Evolutionary conservation across 768 basidiomycete genomes (phyloP).

Genomic region (Bullera alba): DNA sequence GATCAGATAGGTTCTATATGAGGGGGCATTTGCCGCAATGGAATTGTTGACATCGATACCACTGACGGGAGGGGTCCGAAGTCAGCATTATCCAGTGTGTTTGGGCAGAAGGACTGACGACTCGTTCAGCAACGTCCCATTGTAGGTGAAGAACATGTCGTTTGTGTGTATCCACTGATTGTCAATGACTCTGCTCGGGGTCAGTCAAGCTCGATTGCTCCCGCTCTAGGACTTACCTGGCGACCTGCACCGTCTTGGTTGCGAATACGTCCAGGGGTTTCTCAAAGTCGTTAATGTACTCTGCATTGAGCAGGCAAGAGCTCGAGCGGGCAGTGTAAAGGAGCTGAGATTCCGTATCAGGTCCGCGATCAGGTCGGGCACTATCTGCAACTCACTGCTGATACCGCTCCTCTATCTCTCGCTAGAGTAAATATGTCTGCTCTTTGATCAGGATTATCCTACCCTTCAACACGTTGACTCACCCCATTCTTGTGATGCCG

Average conservation of each 20-base stretch:
- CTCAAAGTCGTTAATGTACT: slow-evolving; percentile 63
- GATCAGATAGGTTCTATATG: slow-evolving; percentile 53
- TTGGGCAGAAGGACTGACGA: slow-evolving; percentile 45
- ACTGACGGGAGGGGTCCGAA: slow-evolving; percentile 2
- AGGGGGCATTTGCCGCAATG: slow-evolving; percentile 8
- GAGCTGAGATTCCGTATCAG: slow-evolving; percentile 50
- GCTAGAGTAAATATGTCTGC: slow-evolving; percentile 77
- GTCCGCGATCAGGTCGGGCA: not conserved
- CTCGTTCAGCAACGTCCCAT: slow-evolving; percentile 59
- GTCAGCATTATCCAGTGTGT: too few species aligned
- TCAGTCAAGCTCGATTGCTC: not conserved
- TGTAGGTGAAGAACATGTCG: slow-evolving; percentile 52
- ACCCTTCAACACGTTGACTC: not conserved
- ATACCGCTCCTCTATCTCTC: slow-evolving; percentile 66
- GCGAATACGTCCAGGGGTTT: slow-evolving; percentile 49
- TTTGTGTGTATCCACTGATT: slow-evolving; percentile 57
- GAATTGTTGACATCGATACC: slow-evolving; percentile 30
- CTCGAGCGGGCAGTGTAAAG: slow-evolving; percentile 67
- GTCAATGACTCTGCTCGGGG: slow-evolving; percentile 50
- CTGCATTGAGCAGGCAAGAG: slow-evolving; percentile 67
- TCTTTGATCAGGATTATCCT: not conserved
- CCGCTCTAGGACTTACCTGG: slow-evolving; percentile 47
- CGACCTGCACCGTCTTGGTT: slow-evolving; percentile 58
- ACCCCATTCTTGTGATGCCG: slow-evolving; percentile 47
- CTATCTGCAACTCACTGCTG: slow-evolving; percentile 54